Base-by-base conservation (phyloP, 2,329 filamentous ascomycete genomes). In the Claviceps quebecensis region DNA sequence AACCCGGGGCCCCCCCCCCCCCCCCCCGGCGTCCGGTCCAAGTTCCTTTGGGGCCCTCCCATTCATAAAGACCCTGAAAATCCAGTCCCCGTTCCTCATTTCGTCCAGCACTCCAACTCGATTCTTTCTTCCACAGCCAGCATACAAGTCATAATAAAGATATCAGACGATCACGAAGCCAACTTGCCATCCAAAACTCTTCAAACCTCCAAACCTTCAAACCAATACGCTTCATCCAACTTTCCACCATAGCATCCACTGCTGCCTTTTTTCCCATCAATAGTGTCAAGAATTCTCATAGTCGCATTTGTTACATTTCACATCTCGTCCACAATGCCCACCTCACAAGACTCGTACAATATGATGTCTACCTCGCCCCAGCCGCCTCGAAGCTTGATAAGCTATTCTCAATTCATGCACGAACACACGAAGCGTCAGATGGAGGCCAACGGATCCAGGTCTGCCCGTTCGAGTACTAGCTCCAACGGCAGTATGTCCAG, bases 361-460 rank as follows among this genome's bases (percentile, higher is more conserved):
- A 59, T 65, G 41, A 64, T 69, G 48, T 66, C 68, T 53, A 55
- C 59, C 53, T 69, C 67, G 50, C 63, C 66, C 23, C 62, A 67
- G 58, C 66, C 69, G 49, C 69, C 67, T 11, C 69, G 71, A 45
- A 74, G 73, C 56, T 72, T 77, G 56, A 74, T 73, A 5, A 76
- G 64, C 48, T 84, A 84, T 58, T 68, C 79, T 14, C 73, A 73
- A 54, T 76, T 72, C 52, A 84, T 84, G 76, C 77, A 80, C 60
- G 72, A 76, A 51, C 78, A 84, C 67, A 84, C 80, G 55, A 81
- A 80, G 69, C 70, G 73, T 52, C 80, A 82, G 62, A 81, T 84
- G 77, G 78, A 83, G 55, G 69, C 71, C 4, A 70, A 72, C 11
- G 70, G 74, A 1, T 52, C 57, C 2, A 51, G 58, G 26, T 45